Conservation (phyloP, 345 rosid species). For the Bruguiera gymnorhiza region DNA sequence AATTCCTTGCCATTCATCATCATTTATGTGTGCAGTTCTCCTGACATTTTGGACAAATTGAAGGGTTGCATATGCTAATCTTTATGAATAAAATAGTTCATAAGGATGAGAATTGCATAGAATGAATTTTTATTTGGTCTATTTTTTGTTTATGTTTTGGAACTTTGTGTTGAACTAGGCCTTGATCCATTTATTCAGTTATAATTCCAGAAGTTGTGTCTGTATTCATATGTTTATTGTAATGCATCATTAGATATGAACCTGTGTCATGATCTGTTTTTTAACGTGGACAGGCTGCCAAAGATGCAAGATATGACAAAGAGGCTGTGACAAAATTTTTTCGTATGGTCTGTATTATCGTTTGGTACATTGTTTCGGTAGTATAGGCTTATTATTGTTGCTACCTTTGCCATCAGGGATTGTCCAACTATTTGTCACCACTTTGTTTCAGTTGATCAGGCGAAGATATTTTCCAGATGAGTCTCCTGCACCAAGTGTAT, state of each 20-base stretch:
- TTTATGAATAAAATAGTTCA: too few relatives aligned
- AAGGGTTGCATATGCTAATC: too few relatives aligned
- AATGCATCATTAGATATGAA: background rate
- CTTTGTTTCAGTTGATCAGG: slow-evolving; percentile 70
- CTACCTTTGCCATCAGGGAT: background rate
- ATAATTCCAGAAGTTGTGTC: too few relatives aligned
- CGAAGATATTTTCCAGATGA: slow-evolving; percentile 93
- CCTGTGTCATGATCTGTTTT: slow-evolving; percentile 7
- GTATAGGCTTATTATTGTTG: background rate
- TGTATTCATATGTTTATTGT: background rate
- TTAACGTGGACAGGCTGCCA: slow-evolving; percentile 70
- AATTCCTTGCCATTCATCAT: too few relatives aligned
- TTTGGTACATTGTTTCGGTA: background rate
- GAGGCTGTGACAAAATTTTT: slow-evolving; percentile 85
- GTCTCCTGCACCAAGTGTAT: slow-evolving; percentile 59
- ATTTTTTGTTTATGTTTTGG: too few relatives aligned
- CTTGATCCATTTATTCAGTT: too few relatives aligned
- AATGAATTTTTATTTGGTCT: too few relatives aligned
- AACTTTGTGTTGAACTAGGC: too few relatives aligned
- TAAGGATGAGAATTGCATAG: too few relatives aligned
- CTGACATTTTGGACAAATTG: too few relatives aligned
- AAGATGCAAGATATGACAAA: slow-evolving; percentile 92
- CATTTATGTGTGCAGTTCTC: too few relatives aligned
- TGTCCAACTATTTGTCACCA: slow-evolving; percentile 4
- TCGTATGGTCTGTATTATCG: slow-evolving; percentile 53